Evolutionary conservation across 345 rosid genomes (phyloP), one percentile per base, ranked within the genome.

Genomic region (Eucalyptus pauciflora): DNA sequence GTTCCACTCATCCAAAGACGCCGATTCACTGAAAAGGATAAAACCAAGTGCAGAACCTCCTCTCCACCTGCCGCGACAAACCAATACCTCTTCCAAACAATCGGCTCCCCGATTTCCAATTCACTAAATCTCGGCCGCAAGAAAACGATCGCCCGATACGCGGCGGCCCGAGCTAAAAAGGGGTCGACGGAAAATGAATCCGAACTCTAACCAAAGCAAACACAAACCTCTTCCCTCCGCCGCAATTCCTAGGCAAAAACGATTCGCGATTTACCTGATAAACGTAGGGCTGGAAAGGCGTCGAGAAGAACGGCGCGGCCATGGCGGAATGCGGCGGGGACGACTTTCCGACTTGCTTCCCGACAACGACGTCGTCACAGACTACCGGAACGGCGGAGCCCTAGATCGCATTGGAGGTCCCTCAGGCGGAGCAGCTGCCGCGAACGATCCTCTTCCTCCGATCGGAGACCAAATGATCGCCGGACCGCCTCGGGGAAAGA

Each of bases 291-390:
- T 98, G 99, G 93, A 98, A 95, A 88, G 99, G 99, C 87, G 99
- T 98, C 0, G 99, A 94, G 94, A 97, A 98, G 92, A 97, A 98
- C 51, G 99, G 99, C 51, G 99, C 99, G 25, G 99, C 99, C 99
- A 98, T 98, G 88, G 91, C 54, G 43, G 41, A 50, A 27, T 60
- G 67, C 64, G 11, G 83, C 83, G 48, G 83, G 48, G 12, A 76
- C 83, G 18, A 37, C 64, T 56, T 51, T 13, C 48, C 45, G 5
- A 51, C 49, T 60, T n/a, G 25, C 62, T 41, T 76, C 46, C 83
- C 27, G 83, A 22, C 45, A 56, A 56, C 62, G 0, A 56, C 48
- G 83, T 3, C 48, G 48, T 76, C 83, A 41, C 83, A 6, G 43
- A 41, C 15, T 20, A 11, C 6, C 48, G 7, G 48, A 76, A 37